A percentile compares a stretch with the other conserved stretches of the same genome.
Evolutionary conservation across 306 rosid genomes (phyloP).

Genomic region (Betula pendula): DNA sequence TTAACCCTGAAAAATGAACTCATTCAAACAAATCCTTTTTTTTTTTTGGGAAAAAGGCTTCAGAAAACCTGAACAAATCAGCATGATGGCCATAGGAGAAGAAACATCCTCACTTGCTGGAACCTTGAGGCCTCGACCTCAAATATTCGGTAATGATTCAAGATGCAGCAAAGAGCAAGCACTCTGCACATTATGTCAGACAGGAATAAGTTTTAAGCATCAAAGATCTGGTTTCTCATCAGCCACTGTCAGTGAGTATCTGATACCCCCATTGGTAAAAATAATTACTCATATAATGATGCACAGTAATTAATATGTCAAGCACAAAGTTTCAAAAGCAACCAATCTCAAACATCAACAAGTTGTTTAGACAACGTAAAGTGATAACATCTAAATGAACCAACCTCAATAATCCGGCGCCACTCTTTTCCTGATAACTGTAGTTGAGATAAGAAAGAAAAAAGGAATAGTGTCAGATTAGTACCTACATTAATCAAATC

Average conservation of each 20-base stretch:
- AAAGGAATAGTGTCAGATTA: slow-evolving; percentile 25
- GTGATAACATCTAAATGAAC: slow-evolving; percentile 24
- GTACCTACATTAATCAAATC: not conserved
- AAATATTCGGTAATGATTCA: slow-evolving; percentile 57
- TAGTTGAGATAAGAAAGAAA: slow-evolving; percentile 24
- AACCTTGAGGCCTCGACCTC: slow-evolving; percentile 70
- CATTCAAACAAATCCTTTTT: slow-evolving; percentile 20
- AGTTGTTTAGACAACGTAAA: not conserved
- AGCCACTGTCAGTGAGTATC: slow-evolving; percentile 33
- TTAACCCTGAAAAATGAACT: slow-evolving; percentile 33
- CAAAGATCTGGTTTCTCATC: slow-evolving; percentile 43
- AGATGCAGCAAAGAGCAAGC: slow-evolving; percentile 42
- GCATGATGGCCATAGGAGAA: slow-evolving; percentile 56
- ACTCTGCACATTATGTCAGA: slow-evolving; percentile 68
- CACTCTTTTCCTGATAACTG: slow-evolving; percentile 90
- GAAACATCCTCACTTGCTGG: slow-evolving; percentile 54
- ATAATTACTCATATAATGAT: slow-evolving; percentile 19
- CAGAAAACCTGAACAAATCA: slow-evolving; percentile 64
- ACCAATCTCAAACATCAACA: slow-evolving; percentile 14
- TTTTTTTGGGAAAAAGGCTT: slow-evolving; percentile 33
- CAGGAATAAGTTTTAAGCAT: slow-evolving; percentile 43
- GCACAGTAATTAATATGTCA: slow-evolving; percentile 2
- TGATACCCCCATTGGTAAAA: slow-evolving; percentile 28
- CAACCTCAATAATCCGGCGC: slow-evolving; percentile 91
- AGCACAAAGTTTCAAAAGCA: slow-evolving; percentile 11